Percentiles rank a stretch among this genome's conserved stretches.
These are phyloP conservation scores for Pseudotsuga menziesii DNA, from an alignment of 75 land plant species.

Conservation along the genomic window DNA sequence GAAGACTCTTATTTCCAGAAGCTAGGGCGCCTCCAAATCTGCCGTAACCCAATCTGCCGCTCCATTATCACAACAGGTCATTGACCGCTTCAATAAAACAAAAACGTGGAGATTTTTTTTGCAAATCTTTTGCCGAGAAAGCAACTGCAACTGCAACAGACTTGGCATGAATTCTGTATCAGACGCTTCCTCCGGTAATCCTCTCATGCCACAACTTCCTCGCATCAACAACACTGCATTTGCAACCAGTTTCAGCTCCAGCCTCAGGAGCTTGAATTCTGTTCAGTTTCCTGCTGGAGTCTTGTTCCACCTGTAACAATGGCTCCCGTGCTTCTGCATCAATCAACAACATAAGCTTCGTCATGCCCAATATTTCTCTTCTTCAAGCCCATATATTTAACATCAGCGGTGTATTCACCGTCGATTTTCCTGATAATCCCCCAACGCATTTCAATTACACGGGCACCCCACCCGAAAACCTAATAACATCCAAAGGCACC, in stretches of 20 bases:
- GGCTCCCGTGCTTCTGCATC: slow-evolving; percentile 22
- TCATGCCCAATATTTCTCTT: slow-evolving; percentile 32
- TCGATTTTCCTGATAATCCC: slow-evolving; percentile 32
- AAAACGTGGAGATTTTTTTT: too few relatives aligned
- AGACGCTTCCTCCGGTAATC: background rate
- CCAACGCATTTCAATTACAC: slow-evolving; percentile 30
- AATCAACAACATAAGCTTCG: slow-evolving; percentile 50
- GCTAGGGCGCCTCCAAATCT: too few relatives aligned
- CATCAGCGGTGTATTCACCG: slow-evolving; percentile 31
- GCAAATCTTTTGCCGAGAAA: too few relatives aligned
- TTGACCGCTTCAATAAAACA: too few relatives aligned
- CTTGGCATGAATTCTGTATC: slow-evolving; percentile 10
- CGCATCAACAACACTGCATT: slow-evolving; percentile 29
- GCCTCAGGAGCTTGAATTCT: slow-evolving; percentile 32
- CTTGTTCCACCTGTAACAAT: slow-evolving; percentile 24
- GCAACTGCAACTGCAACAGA: too few relatives aligned
- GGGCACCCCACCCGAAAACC: slow-evolving; percentile 21
- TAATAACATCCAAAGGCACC: slow-evolving; percentile 18
- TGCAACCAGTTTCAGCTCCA: slow-evolving; percentile 18
- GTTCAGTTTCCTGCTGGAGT: slow-evolving; percentile 26
- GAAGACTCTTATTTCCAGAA: too few relatives aligned
- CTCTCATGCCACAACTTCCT: slow-evolving; percentile 25
- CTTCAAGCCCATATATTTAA: slow-evolving; percentile 41
- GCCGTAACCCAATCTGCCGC: too few relatives aligned
- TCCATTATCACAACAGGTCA: too few relatives aligned